A percentile compares a stretch with the other conserved stretches of the same genome.
Conservation (phyloP, 306 rosid genomes). For the Acacia acuminata region DNA sequence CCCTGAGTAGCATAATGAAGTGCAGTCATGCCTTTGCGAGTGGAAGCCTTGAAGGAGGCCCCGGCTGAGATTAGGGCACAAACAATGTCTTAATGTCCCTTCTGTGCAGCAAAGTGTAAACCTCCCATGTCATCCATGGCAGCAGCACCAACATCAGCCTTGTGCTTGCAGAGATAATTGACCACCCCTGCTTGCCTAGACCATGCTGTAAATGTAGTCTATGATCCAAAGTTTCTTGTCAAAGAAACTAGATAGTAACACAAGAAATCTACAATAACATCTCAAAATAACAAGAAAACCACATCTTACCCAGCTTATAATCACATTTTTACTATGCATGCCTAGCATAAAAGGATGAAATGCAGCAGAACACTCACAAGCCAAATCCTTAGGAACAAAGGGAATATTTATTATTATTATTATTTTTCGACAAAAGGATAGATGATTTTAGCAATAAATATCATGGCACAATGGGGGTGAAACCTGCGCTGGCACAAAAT, state of each 20-base stretch:
- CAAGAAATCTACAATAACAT: conserved; percentile 14
- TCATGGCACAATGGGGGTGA: background rate
- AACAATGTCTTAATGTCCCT: conserved; percentile 82
- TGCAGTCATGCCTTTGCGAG: conserved; percentile 85
- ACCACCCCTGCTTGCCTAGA: conserved; percentile 77
- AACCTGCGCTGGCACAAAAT: background rate
- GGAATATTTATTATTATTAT: background rate
- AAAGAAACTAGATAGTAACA: conserved; percentile 53
- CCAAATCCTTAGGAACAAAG: background rate
- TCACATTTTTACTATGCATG: background rate
- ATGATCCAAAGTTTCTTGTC: conserved; percentile 45
- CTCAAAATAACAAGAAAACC: background rate
- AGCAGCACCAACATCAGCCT: conserved; percentile 89
- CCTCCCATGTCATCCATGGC: conserved; percentile 99
- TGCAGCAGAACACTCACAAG: conserved; percentile 16
- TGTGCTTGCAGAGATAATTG: conserved; percentile 72
- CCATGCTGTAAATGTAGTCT: conserved; percentile 96
- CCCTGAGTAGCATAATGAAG: conserved; percentile 86
- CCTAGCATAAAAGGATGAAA: background rate
- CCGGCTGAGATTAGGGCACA: conserved; percentile 61
- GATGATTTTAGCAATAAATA: background rate
- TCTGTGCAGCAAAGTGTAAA: conserved; percentile 87
- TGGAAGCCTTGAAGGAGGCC: conserved; percentile 62
- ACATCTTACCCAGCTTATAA: conserved; percentile 9
- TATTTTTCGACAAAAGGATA: background rate